A percentile compares a stretch with the other conserved stretches of the same genome.
Conservation (phyloP, 257 asterid species). For the Solanum verrucosum region DNA sequence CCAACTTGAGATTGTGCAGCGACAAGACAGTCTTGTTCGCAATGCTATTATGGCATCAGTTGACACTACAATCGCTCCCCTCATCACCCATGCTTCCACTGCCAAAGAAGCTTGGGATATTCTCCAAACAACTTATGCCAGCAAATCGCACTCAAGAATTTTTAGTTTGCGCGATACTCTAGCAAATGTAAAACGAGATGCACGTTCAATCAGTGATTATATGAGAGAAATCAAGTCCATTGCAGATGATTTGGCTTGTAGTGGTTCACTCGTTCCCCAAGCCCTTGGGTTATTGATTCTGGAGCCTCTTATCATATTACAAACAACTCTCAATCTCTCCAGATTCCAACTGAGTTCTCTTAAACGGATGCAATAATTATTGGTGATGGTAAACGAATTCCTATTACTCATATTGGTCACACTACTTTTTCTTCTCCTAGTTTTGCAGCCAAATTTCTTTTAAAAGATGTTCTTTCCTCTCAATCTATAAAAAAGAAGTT, state of each 20-base stretch:
- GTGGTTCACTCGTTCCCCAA: neutral
- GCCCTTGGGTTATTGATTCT: neutral
- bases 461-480: neutral
- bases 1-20: neutral
- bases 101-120: neutral
- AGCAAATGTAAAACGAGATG: neutral
- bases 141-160: neutral
- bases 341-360: neutral
- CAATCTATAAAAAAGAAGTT: neutral
- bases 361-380: neutral
- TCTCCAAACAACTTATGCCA: neutral
- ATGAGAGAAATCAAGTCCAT: neutral
- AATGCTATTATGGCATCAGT: neutral
- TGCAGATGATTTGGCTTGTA: neutral
- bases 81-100: neutral
- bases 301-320: neutral
- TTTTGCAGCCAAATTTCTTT: neutral
- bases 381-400: neutral
- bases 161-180: neutral
- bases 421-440: neutral
- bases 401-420: neutral
- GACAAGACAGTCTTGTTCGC: neutral
- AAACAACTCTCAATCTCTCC: neutral
- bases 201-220: neutral
- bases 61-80: neutral